Evolutionary conservation across 768 basidiomycete species (phyloP).

Genomic region (Pleurotus djamor): DNA sequence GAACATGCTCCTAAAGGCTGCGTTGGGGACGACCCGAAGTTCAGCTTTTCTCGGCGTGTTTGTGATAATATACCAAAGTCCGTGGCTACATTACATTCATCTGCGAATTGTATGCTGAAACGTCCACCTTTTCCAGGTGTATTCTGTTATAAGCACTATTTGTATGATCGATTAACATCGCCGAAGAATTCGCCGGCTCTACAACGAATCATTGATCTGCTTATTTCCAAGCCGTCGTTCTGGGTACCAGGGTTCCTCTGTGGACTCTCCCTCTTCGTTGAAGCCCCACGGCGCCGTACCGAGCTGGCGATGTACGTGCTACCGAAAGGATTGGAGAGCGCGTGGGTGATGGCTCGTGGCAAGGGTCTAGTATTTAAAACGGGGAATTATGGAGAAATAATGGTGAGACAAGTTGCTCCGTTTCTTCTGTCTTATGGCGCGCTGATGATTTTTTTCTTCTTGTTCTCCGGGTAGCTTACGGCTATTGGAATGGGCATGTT

Average conservation of each 20-base stretch:
- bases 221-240: constrained; percentile 71
- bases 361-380: constrained; percentile 73
- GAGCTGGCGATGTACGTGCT: constrained; percentile 93
- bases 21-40: constrained; percentile 75
- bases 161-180: constrained; percentile 46
- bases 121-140: constrained; percentile 33
- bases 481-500: constrained; percentile 90
- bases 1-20: constrained; percentile 61
- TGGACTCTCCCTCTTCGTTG: constrained; percentile 80
- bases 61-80: constrained; percentile 80
- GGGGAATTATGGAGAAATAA: constrained; percentile 65
- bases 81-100: constrained; percentile 16
- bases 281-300: constrained; percentile 83
- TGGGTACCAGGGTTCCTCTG: constrained; percentile 72
- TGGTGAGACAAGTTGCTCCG: constrained; percentile 38
- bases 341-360: constrained; percentile 80
- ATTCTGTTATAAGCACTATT: constrained; percentile 65
- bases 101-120: not conserved
- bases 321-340: constrained; percentile 87
- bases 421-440: not conserved
- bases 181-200: constrained; percentile 34
- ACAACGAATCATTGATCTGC: constrained; percentile 44
- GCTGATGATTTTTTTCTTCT: constrained; percentile 2
- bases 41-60: constrained; percentile 87
- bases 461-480: constrained; percentile 38